These are phyloP conservation scores for Arabidopsis arenosa DNA, from an alignment of 345 rosid species.

Conservation along the genomic window DNA sequence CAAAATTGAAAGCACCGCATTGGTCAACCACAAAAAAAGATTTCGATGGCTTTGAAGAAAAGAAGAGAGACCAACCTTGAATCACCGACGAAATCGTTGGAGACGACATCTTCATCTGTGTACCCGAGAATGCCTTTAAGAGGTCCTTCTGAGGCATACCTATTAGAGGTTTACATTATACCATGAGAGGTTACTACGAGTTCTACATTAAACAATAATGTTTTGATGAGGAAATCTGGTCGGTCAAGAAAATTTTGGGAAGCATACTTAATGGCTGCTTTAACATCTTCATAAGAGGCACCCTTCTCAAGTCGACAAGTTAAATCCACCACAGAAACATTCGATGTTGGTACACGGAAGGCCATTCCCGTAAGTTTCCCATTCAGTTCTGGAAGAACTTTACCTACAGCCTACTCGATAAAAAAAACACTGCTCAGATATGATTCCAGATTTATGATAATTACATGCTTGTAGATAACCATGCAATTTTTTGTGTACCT, in stretches of 20 bases:
- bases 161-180: constrained; percentile 36
- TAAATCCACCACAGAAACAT: constrained; percentile 96
- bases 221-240: background rate
- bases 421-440: constrained; percentile 15
- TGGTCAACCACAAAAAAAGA: constrained; percentile 14
- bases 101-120: constrained; percentile 97
- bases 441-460: constrained; percentile 4
- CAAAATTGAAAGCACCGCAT: constrained; percentile 13
- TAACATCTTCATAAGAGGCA: constrained; percentile 92
- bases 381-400: constrained; percentile 96
- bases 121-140: constrained; percentile 93
- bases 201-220: background rate
- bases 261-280: constrained; percentile 87
- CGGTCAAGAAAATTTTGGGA: constrained; percentile 21
- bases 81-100: constrained; percentile 91
- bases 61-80: constrained; percentile 58
- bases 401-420: constrained; percentile 83
- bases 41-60: constrained; percentile 1
- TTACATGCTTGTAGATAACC: constrained; percentile 8
- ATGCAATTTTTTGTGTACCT: constrained; percentile 52
- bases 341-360: constrained; percentile 96
- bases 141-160: constrained; percentile 94
- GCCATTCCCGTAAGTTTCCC: constrained; percentile 99
- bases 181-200: constrained; percentile 19
- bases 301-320: constrained; percentile 96